Evolutionary conservation across 768 basidiomycete genomes (phyloP).

Genomic region (Tulasnella sp.): DNA sequence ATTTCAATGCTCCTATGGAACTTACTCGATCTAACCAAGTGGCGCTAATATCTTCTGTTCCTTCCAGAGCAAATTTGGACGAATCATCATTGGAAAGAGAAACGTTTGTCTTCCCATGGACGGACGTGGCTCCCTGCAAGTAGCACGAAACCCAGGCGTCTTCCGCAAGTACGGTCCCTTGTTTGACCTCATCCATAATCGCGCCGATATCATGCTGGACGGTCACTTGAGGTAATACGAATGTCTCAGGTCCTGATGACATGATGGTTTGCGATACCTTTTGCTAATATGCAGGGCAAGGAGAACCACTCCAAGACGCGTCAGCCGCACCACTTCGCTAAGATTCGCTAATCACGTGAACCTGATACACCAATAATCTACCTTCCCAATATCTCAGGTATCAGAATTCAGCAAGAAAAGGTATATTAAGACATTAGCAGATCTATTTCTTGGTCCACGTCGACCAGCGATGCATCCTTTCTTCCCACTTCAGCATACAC

Average conservation of each 20-base stretch:
- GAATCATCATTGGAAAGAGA: constrained; percentile 45
- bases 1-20: neutral
- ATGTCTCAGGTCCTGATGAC: neutral
- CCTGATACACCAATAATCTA: neutral
- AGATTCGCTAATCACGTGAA: neutral
- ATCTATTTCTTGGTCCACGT: constrained; percentile 23
- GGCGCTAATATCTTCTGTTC: constrained; percentile 46
- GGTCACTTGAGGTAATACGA: constrained; percentile 50
- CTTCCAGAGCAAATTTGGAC: constrained; percentile 38
- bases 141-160: constrained; percentile 76
- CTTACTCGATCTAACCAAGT: neutral
- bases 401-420: neutral
- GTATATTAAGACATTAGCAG: constrained; percentile 1
- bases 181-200: constrained; percentile 61
- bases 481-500: constrained; percentile 13
- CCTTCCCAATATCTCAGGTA: too few relatives aligned
- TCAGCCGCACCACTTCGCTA: neutral
- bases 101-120: constrained; percentile 62
- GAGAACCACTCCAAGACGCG: neutral
- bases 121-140: constrained; percentile 44
- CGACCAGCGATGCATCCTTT: constrained; percentile 24
- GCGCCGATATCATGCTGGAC: constrained; percentile 58
- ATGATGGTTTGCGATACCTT: neutral
- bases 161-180: constrained; percentile 55
- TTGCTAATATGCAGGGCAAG: neutral